Conservation (phyloP, 495 filamentous ascomycete species). For the Tuber aestivum region DNA sequence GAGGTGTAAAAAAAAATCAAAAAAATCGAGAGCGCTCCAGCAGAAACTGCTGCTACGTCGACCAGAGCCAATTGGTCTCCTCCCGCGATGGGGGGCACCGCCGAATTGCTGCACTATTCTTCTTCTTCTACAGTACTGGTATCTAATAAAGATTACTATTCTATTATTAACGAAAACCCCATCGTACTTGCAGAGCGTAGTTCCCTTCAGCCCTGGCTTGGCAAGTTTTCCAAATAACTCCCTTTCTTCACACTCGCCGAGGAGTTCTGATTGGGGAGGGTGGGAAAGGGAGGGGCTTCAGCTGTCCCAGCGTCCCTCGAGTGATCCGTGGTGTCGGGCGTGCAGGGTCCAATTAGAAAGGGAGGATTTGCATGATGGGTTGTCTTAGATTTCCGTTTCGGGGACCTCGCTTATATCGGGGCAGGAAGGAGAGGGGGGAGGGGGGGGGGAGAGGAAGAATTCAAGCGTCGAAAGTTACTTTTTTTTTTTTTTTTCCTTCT, state of each 20-base stretch:
- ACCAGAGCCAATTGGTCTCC: not conserved
- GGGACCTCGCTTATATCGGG: not conserved
- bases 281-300: not conserved
- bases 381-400: not conserved
- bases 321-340: constrained; percentile 3
- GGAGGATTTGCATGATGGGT: not conserved
- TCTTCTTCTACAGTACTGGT: not conserved
- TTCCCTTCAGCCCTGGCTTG: not conserved
- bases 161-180: constrained; percentile 1
- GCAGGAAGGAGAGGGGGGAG: not conserved
- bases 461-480: not conserved
- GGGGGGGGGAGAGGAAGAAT: not conserved
- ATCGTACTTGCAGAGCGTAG: not conserved
- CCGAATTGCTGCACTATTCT: not conserved
- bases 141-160: constrained; percentile 1
- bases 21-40: not conserved
- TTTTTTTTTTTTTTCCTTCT: not conserved
- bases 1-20: not conserved
- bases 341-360: not conserved
- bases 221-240: not conserved
- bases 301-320: constrained; percentile 1
- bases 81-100: not conserved
- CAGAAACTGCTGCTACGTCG: not conserved
- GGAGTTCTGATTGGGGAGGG: not conserved
- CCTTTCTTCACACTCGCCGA: not conserved